Evolutionary conservation across 805 yeast species (phyloP), one percentile per base, ranked within the genome.

Genomic region (Zygoascus ofunaensis): DNA sequence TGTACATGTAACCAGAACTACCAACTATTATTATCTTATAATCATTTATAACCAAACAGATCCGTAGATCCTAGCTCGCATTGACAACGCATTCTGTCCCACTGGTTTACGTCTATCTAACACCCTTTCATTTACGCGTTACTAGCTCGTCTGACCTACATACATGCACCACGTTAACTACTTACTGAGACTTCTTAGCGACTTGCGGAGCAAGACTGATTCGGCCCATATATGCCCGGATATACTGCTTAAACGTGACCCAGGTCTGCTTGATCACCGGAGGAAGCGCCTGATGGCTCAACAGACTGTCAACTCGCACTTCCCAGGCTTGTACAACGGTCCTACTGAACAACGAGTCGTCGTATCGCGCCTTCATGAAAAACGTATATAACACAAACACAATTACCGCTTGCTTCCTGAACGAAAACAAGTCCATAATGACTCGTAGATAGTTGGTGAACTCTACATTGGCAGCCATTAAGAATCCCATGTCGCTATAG

Each of bases 311-410:
- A 41, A 75, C 53, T 53, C 80, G 70, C 39, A 82, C 79, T 62
- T 84, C 94, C 68, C 81, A 68, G 42, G 72, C 68, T 66, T 82
- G 78, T 59, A 86, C 69, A 26, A 77, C 79, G 50, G 74, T 68
- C 64, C 85, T 80, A 45, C 87, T 81, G 66, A 78, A 79, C 24
- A 76, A 68, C 2, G 92, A 82, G 53, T 77, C 79, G 59, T 86
- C 94, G 59, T 71, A 84, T 63, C 95, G 77, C 46, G 82, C 62
- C 63, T 84, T 84, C 63, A 87, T 70, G 66, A 89, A 89, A 10
- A 76, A 46, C 10, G 74, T 58, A 30, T 76, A 55, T 26, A 82
- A 66, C 2, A 77, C 69, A 33, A 65, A 51, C 41, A 61, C 56
- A 42, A 78, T 52, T 73, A 85, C 72, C 30, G 89, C 79, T 56